Evolutionary conservation across 257 asterid species (phyloP).

Genomic region (Ocimum tenuiflorum): DNA sequence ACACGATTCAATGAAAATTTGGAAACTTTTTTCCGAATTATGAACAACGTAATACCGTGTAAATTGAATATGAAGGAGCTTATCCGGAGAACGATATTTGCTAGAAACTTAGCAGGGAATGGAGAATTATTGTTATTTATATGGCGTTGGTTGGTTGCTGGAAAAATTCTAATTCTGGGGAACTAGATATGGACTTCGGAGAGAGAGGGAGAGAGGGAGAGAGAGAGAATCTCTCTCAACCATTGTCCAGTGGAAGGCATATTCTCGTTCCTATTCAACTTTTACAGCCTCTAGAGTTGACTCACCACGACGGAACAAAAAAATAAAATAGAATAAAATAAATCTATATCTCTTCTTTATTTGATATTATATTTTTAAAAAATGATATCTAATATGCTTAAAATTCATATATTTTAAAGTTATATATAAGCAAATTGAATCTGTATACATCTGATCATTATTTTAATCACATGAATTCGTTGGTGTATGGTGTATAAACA

Average conservation of each 20-base stretch:
- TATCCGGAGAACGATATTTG: slow-evolving; percentile 13
- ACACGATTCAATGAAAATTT: neutral
- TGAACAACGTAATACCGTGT: neutral
- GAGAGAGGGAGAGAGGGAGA: slow-evolving; percentile 19
- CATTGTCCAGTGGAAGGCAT: slow-evolving; percentile 8
- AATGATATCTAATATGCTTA: no score
- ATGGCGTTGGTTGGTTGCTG: neutral
- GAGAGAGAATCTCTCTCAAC: slow-evolving; percentile 20
- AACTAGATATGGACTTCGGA: slow-evolving; percentile 1
- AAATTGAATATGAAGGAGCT: neutral
- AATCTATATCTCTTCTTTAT: no score
- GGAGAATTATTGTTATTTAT: neutral
- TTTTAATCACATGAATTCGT: no score
- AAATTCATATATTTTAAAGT: no score
- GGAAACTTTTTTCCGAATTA: neutral
- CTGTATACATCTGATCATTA: no score
- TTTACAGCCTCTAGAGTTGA: no score
- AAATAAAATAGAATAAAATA: no score
- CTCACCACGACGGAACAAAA: no score
- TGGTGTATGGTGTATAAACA: no score
- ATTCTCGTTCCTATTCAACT: slow-evolving; percentile 13
- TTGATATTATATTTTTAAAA: no score
- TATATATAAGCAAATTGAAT: no score
- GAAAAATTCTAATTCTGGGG: slow-evolving; percentile 20
- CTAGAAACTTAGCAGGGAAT: slow-evolving; percentile 10